Evolutionary conservation across 2,329 filamentous ascomycete species (phyloP), one percentile per base, ranked within the genome.

Genomic region (Colletotrichum brevisporum): DNA sequence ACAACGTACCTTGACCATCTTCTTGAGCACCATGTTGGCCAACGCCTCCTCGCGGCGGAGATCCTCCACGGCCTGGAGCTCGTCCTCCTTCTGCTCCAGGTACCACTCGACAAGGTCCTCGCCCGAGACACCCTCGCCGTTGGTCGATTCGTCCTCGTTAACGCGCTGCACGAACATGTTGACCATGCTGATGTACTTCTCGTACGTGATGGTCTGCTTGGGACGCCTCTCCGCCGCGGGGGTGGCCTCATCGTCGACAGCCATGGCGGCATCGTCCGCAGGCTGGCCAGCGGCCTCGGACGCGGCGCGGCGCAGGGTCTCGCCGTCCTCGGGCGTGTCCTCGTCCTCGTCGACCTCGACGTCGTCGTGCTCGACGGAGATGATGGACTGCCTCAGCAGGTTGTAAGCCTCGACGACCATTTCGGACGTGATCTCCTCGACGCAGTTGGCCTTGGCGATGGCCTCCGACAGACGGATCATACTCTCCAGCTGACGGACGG

Each of bases 371-470:
- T 99, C 96, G 27, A 99, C 96, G 2, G 93, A 96, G 75, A 99
- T 98, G 78, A 99, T 99, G 80, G 93, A 96, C 81, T 98, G 95
- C 50, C 94, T 88, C 13, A 99, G 88, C 10, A 99, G 88, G 74
- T 96, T 94, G 80, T 92, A 98, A 0, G 95, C 96, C 81, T 99
- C 96, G 48, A 92, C 88, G 16, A 99, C 96, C 81, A 98, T 97
- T 0, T 89, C 88, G 1, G 92, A 87, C 0, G 90, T 91, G 70
- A 99, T 92, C 72, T 98, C 94, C 75, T 95, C 93, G 15, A 97
- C 94, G 78, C 96, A 99, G 78, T 97, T 98, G 67, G 94, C 94
- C 82, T 98, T 98, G 67, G 96, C 96, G 73, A 99, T 98, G n/a
- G 96, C 96, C 81, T 99, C 96, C 63, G 92, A 95, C 64, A 99